A percentile compares a stretch with the other conserved stretches of the same genome.
These are phyloP conservation scores for Epicoccum sorghinum DNA, from an alignment of 2,329 filamentous ascomycete genomes.

Conservation along the genomic window DNA sequence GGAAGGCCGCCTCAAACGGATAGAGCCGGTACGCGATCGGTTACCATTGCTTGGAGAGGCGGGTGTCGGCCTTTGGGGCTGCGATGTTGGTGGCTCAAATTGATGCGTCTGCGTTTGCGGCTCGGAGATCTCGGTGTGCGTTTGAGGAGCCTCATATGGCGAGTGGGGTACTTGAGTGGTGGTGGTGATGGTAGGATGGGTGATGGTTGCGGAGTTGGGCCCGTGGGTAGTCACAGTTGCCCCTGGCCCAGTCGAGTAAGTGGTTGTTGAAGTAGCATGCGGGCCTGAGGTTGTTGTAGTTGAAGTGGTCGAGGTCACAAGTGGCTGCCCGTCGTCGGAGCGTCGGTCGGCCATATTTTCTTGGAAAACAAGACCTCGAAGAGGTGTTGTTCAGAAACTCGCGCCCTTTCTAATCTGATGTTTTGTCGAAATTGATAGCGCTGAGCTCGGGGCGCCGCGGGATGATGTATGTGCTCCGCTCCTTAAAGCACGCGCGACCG, in stretches of 20 bases:
- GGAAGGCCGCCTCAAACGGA: slow-evolving; percentile 35
- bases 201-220: slow-evolving; percentile 33
- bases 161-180: slow-evolving; percentile 23
- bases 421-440: slow-evolving; percentile 14
- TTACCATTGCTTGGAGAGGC: slow-evolving; percentile 10
- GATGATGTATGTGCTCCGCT: slow-evolving; percentile 17
- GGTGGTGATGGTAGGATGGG: slow-evolving; percentile 40
- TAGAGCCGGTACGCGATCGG: slow-evolving; percentile 30
- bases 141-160: not conserved
- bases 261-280: slow-evolving; percentile 37
- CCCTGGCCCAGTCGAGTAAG: slow-evolving; percentile 24
- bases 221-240: slow-evolving; percentile 29
- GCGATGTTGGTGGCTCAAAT: not conserved
- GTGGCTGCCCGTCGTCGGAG: slow-evolving; percentile 14
- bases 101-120: not conserved
- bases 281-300: slow-evolving; percentile 40
- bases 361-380: slow-evolving; percentile 6
- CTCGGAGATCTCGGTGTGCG: not conserved
- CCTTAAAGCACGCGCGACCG: slow-evolving; percentile 24
- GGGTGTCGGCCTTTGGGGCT: slow-evolving; percentile 19
- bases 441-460: slow-evolving; percentile 15
- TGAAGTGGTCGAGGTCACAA: slow-evolving; percentile 26
- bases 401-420: slow-evolving; percentile 8
- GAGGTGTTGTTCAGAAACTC: slow-evolving; percentile 8
- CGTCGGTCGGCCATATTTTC: slow-evolving; percentile 22